phyloP scores from a whole-genome alignment of 2,329 filamentous ascomycete species.

The Neonectria coccinea region DNA sequence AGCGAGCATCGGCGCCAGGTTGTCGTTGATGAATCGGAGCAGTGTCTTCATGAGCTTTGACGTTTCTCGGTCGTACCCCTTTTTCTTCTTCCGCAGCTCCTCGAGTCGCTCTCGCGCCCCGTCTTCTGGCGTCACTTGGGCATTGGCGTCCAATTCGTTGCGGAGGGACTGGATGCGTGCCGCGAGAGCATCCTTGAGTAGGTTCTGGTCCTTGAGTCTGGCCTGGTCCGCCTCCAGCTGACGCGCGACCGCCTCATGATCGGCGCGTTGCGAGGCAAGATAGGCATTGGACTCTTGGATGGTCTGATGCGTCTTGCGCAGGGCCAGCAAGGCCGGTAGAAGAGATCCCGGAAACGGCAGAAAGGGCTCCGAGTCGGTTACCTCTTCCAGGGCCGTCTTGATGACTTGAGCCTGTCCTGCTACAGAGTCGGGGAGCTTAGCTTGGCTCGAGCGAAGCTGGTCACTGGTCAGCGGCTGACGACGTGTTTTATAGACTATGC shows the following conservation, averaged over 20 bases:
- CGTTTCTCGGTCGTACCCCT: conserved; percentile 70
- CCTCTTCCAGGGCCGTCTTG: conserved; percentile 73
- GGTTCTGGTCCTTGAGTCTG: conserved; percentile 65
- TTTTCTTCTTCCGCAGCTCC: conserved; percentile 69
- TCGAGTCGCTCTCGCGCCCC: conserved; percentile 72
- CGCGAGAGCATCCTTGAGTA: conserved; percentile 65
- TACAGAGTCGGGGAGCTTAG: conserved; percentile 43
- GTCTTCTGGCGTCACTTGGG: conserved; percentile 70
- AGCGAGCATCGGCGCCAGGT: conserved; percentile 80
- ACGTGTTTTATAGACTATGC: no score
- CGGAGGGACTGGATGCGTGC: conserved; percentile 70
- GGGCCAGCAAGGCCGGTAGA: conserved; percentile 77
- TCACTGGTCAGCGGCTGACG: conserved; percentile 10
- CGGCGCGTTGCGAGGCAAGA: conserved; percentile 59
- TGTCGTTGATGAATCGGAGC: conserved; percentile 76
- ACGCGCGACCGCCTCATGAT: conserved; percentile 57
- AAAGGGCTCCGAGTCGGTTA: conserved; percentile 71
- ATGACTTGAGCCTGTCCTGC: conserved; percentile 58
- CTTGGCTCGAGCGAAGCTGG: conserved; percentile 47
- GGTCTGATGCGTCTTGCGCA: conserved; percentile 74
- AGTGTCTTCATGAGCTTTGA: conserved; percentile 71
- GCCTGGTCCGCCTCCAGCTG: conserved; percentile 64
- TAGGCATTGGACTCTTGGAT: conserved; percentile 73
- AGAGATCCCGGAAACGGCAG: conserved; percentile 75
- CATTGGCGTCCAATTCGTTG: conserved; percentile 66